These are phyloP conservation scores for Buxus sempervirens DNA, from an alignment of 164 flowering plant genomes.

Conservation along the genomic window DNA sequence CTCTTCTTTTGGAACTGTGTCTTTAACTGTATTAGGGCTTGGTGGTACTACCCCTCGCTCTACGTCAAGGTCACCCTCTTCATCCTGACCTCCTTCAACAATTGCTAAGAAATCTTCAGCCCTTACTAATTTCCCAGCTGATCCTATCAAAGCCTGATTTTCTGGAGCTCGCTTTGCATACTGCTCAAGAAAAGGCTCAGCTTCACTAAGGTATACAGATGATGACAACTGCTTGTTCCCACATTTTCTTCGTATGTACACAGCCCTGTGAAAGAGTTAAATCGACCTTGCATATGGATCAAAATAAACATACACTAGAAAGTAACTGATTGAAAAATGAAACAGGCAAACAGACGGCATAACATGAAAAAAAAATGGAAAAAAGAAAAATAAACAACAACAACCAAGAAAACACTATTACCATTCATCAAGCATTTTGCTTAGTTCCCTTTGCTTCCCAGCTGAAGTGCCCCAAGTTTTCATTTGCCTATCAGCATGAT, in stretches of 20 bases:
- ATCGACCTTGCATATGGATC: background rate
- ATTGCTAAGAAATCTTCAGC: conserved; percentile 85
- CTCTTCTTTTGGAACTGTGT: conserved; percentile 55
- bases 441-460: conserved; percentile 72
- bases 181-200: conserved; percentile 93
- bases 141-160: conserved; percentile 77
- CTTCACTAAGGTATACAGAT: conserved; percentile 78
- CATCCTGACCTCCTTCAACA: conserved; percentile 72
- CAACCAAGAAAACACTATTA: conserved; percentile 21
- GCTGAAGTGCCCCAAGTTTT: conserved; percentile 84
- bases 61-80: conserved; percentile 77
- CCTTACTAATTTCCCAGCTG: conserved; percentile 82
- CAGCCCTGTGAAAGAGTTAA: conserved; percentile 54
- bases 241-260: conserved; percentile 62
- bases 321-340: background rate
- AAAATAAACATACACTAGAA: background rate
- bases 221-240: conserved; percentile 70
- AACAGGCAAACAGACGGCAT: background rate
- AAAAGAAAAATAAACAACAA: background rate
- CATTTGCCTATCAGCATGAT: conserved; percentile 68
- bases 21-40: conserved; percentile 44
- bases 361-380: background rate
- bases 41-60: conserved; percentile 41
- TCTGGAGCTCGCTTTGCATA: conserved; percentile 81
- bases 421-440: conserved; percentile 99